A percentile compares a stretch with the other conserved stretches of the same genome.
phyloP scores from a whole-genome alignment of 106 monocot genomes.

The Vanilla planifolia region DNA sequence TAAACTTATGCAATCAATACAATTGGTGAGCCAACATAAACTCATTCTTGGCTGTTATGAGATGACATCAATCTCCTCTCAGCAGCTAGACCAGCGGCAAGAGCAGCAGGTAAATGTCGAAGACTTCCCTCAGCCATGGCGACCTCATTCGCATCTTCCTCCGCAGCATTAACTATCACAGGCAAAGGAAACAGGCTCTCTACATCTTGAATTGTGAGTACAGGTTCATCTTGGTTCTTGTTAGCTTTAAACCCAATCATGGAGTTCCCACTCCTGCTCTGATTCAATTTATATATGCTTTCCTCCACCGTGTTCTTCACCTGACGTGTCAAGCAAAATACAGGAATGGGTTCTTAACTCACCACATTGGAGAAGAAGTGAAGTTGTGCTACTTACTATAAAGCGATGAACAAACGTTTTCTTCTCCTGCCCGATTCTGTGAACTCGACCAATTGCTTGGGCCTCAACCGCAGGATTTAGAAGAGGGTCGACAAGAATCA shows the following conservation, averaged over 20 bases:
- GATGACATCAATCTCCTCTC: slow-evolving; percentile 59
- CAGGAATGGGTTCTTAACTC: background rate
- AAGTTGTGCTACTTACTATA: slow-evolving; percentile 43
- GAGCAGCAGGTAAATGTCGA: slow-evolving; percentile 57
- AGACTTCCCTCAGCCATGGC: slow-evolving; percentile 20
- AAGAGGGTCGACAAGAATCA: slow-evolving; percentile 86
- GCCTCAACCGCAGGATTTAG: slow-evolving; percentile 87
- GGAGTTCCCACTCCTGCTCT: slow-evolving; percentile 33
- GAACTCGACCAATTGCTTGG: slow-evolving; percentile 89
- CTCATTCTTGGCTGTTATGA: slow-evolving; percentile 5
- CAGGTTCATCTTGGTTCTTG: slow-evolving; percentile 47
- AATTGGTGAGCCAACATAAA: too few relatives aligned
- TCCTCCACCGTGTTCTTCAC: slow-evolving; percentile 87
- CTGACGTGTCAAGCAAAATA: slow-evolving; percentile 27
- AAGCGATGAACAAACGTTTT: slow-evolving; percentile 91
- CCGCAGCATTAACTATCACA: background rate
- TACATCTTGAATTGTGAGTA: slow-evolving; percentile 62
- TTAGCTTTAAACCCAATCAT: slow-evolving; percentile 36
- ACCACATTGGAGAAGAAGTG: too few relatives aligned
- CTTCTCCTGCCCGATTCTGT: slow-evolving; percentile 83
- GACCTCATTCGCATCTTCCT: slow-evolving; percentile 14
- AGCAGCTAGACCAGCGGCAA: slow-evolving; percentile 80
- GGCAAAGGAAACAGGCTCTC: slow-evolving; percentile 51
- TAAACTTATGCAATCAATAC: too few relatives aligned
- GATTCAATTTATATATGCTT: slow-evolving; percentile 79